Base-by-base conservation (phyloP, 345 rosid genomes). In the Lenwebbia sp. region DNA sequence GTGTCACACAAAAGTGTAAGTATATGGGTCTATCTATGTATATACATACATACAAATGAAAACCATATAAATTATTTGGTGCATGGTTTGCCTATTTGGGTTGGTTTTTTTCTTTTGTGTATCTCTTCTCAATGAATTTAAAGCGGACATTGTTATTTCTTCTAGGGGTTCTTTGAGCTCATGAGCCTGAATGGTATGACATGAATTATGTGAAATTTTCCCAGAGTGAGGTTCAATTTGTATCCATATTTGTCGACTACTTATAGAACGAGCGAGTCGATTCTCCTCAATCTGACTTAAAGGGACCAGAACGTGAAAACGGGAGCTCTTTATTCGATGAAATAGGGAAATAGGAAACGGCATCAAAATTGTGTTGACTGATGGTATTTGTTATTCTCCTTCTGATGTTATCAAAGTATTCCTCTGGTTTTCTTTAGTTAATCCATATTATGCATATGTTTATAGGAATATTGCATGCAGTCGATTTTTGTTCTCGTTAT, bases 131-230 rank as follows among this genome's bases (percentile, higher is more conserved):
- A 54, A 54, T 25, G 23, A 54, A 54, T 7, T 54, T 25, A 54
- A 54, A 54, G 7, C 21, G 56, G 7, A 54, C 56, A 10, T 21
- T 54, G 9, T 54, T 21, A 54, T 83, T 55, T 91, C 82, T 87
- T 91, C 60, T 93, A 97, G 99, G 95, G 93, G 94, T 86, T 92
- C 96, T 85, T 91, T 97, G 92, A 96, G 95, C 98, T 88, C 91
- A 89, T 93, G 97, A 94, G 91, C 98, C 98, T 76, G 98, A 94
- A 90, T 97, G 97, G 98, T 92, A 76, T 85, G 98, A 97, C 84
- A 90, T 88, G 84, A 93, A 92, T 84, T 88, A 92, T 85, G 87
- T 89, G 85, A 94, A 91, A 89, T 94, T 94, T 85, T 89, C 99
- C 84, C 93, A 91, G 87, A 93, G 95, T 83, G 99, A 94, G 92